A percentile compares a stretch with the other conserved stretches of the same genome.
Conservation (phyloP, 2,329 filamentous ascomycete genomes). For the Cordyceps pruinosa region DNA sequence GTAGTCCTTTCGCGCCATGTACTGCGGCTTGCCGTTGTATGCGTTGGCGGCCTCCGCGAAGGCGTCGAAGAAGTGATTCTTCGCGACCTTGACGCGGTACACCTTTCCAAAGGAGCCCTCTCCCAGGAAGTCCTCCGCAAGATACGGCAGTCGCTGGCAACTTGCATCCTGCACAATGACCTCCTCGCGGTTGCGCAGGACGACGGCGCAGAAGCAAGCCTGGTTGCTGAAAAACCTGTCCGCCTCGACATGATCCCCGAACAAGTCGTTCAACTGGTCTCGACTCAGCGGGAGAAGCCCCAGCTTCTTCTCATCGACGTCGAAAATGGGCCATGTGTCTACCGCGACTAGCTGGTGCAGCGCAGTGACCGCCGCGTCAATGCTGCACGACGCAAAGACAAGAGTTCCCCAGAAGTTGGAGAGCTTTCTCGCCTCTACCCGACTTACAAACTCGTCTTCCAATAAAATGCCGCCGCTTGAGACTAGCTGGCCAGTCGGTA, state of each 20-base stretch:
- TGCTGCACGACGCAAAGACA: conserved; percentile 23
- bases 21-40: conserved; percentile 17
- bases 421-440: conserved; percentile 21
- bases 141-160: conserved; percentile 26
- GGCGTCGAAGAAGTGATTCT: conserved; percentile 24
- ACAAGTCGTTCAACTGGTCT: conserved; percentile 17
- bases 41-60: conserved; percentile 10
- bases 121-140: conserved; percentile 24
- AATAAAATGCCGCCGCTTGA: conserved; percentile 5
- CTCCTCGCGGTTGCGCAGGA: not conserved
- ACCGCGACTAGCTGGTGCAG: conserved; percentile 16
- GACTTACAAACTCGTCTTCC: conserved; percentile 15
- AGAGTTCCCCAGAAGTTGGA: conserved; percentile 25
- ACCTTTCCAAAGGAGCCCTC: conserved; percentile 28
- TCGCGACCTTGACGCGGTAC: conserved; percentile 24
- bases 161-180: conserved; percentile 21
- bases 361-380: conserved; percentile 19
- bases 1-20: conserved; percentile 33
- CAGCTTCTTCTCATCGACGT: conserved; percentile 2
- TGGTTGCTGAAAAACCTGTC: conserved; percentile 26
- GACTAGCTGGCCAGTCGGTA: not conserved
- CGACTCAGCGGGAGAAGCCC: conserved; percentile 16
- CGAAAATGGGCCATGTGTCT: conserved; percentile 3
- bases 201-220: conserved; percentile 24
- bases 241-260: conserved; percentile 17